A percentile compares a stretch with the other conserved stretches of the same genome.
Conservation (phyloP, 73 alveolate species). For the Urostyla sp. region DNA sequence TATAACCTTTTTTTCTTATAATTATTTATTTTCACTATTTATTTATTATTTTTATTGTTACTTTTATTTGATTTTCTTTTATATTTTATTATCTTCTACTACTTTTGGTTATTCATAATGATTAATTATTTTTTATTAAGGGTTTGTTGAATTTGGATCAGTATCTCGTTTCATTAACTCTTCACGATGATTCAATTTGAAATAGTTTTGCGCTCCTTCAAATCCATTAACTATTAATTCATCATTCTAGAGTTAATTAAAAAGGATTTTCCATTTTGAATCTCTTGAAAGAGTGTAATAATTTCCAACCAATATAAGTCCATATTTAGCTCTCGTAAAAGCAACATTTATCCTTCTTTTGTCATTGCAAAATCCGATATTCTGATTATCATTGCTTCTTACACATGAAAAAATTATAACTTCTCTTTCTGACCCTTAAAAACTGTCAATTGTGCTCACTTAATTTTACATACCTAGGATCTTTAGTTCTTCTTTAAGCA, state of each 20-base stretch:
- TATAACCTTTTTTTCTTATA: background rate
- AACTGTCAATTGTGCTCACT: constrained; percentile 85
- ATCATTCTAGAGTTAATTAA: background rate
- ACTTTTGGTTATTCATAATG: background rate
- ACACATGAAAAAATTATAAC: constrained; percentile 79
- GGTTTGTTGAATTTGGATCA: background rate
- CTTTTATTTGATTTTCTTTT: background rate
- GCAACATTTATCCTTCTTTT: constrained; percentile 88
- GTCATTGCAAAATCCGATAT: constrained; percentile 73
- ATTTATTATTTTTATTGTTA: too few relatives aligned
- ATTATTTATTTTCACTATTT: background rate
- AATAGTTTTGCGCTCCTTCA: background rate
- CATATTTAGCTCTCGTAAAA: constrained; percentile 85
- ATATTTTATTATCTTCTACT: background rate
- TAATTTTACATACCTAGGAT: constrained; percentile 42
- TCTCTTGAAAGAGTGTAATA: constrained; percentile 67
- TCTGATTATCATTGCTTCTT: constrained; percentile 64
- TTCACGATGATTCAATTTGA: background rate
- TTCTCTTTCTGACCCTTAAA: constrained; percentile 87
- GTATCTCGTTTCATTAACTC: background rate
- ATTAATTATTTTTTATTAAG: background rate
- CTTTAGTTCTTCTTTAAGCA: constrained; percentile 48
- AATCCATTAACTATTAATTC: background rate
- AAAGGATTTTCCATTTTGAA: constrained; percentile 3
- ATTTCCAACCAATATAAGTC: constrained; percentile 79